Base-by-base conservation (phyloP, 2,329 filamentous ascomycete species). In the Paraconiothyrium brasiliense region DNA sequence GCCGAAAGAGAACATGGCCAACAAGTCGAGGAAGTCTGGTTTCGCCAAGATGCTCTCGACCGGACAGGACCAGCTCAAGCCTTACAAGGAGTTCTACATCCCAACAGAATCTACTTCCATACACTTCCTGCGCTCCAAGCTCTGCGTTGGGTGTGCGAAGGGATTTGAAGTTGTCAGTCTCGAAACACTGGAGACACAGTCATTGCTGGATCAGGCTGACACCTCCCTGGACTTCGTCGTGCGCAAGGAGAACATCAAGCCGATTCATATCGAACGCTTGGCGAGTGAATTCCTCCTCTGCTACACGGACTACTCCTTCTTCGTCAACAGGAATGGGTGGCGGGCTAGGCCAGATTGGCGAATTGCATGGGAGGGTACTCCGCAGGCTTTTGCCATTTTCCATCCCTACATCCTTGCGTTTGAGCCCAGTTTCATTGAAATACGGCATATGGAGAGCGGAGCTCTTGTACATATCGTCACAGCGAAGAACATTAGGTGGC, bases 241-340 rank as follows among this genome's bases (percentile, higher is more conserved):
- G 24, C 89, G 93, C 61, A 95, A 95, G 77, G 94, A 98, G 80
- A 93, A 92, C 72, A 92, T 95, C 72, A 93, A 92, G 77, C 94
- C 95, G 2, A 96, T 99, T 67, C 94, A 98, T 74, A 98, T 99
- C 69, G 96, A 99, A 80, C 91, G 95, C 49, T 90, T 98, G 76
- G 96, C 96, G 70, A 94, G 94, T 77, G 95, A 99, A 76, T 99
- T 99, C 84, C 80, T 99, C 69, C 89, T 99, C 66, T 98, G 97
- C 80, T 99, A 99, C 82, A 95, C 93, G 4, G 95, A 99, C 78
- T 99, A 97, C 80, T 97, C 93, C 13, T 99, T 99, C 87, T 99
- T 98, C 74, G 95, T 99, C 76, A 98, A 99, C 80, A 89, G 95
- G 72, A 98, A 99, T 78, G 95, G 95, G 41, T 99, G 95, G 95